Base-by-base conservation (phyloP, 2,329 filamentous ascomycete species). In the Akanthomyces muscarius region DNA sequence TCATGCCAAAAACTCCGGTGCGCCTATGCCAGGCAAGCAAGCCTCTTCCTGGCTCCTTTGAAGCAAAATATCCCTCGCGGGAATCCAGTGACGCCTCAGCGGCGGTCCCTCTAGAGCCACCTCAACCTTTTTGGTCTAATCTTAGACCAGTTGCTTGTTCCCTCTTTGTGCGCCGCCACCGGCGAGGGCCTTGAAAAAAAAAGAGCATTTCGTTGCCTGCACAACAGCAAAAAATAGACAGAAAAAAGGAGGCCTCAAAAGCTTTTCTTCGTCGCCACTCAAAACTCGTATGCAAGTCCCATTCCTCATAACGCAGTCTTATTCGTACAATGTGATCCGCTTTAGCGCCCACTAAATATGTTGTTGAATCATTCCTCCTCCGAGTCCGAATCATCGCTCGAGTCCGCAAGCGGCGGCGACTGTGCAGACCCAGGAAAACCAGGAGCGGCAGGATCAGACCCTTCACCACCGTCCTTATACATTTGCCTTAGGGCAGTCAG, bases 401-500 rank as follows among this genome's bases (percentile, higher is more conserved):
- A 75, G 36, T 76, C 73, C 63, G 71, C 73, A 36, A 65, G 71
- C 23, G 69, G 71, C 51, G 70, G 72, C 38, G 69, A 59, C 55
- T 65, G 47, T 59, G 62, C 21, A 53, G 57, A 16, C 45, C 68
- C 23, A 68, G 68, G 59, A 70, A 70, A 23, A 66, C 58, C 63
- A 69, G 65, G 42, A 66, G 67, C 48, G 66, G 64, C 21, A 60
- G 30, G 69, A 51, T 76, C 72, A 8, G 66, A 66, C 10, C 71
- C 68, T 48, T 76, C 75, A 41, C 74, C 69, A 13, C 50, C 74
- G 5, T 71, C 69, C 63, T 71, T 74, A 65, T 78, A 78, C 63
- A 77, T 69, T 48, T 77, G 77, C 45, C 84, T 75, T 65, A 86
- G 80, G 64, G 81, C 80, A 67, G 83, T 81, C 53, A 90, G 79